Conservation (phyloP, 2,329 filamentous ascomycete species). For the Cladophialophora immunda region DNA sequence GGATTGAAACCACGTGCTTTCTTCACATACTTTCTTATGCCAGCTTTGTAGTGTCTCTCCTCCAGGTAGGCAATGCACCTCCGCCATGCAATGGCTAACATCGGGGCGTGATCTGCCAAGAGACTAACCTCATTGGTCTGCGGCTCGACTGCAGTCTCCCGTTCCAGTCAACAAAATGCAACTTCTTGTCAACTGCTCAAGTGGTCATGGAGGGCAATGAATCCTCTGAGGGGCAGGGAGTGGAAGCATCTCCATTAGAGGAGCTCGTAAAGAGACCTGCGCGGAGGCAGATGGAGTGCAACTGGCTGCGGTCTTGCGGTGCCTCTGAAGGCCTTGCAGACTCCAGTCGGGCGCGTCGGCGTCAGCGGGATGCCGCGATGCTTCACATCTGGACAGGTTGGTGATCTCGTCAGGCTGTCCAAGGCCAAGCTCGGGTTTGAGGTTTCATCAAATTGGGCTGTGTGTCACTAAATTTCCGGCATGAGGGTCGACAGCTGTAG, state of each 20-base stretch:
- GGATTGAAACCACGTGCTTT: background rate
- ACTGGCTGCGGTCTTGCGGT: background rate
- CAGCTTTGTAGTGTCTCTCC: background rate
- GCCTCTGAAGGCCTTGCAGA: background rate
- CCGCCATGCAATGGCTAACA: background rate
- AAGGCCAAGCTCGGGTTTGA: background rate
- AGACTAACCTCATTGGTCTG: background rate
- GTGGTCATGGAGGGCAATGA: background rate
- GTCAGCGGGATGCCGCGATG: background rate
- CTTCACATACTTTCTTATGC: background rate
- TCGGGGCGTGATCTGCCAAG: background rate
- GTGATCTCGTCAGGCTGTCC: background rate
- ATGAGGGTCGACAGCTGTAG: constrained; percentile 24
- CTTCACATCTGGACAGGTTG: background rate
- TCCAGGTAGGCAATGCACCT: background rate
- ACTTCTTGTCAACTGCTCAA: background rate
- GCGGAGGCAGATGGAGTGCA: background rate
- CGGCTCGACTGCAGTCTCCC: background rate
- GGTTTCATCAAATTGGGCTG: constrained; percentile 8
- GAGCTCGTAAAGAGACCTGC: background rate
- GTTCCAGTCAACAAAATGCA: background rate
- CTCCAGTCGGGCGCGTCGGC: background rate
- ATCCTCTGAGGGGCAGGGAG: background rate
- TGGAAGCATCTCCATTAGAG: background rate
- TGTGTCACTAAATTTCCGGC: constrained; percentile 32